Percentiles rank a stretch among this genome's conserved stretches.
Conservation (phyloP, 2,329 filamentous ascomycete species). For the Cercospora berteroae region DNA sequence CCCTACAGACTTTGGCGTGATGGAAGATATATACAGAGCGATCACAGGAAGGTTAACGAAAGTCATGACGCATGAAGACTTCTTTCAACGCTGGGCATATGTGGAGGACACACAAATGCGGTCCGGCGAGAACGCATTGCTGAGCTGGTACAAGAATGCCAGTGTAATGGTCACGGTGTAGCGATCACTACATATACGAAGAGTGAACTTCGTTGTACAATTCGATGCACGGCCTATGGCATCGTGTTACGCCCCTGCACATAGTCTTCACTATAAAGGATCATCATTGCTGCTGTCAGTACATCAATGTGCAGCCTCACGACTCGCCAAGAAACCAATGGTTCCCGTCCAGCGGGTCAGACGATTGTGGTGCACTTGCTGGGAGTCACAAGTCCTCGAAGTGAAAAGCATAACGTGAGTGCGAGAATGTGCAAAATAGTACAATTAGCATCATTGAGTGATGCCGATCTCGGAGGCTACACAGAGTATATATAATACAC, state of each 20-base stretch:
- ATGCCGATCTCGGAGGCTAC: neutral
- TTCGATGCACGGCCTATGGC: neutral
- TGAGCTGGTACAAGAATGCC: slow-evolving; percentile 94
- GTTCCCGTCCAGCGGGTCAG: neutral
- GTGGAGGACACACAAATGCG: slow-evolving; percentile 83
- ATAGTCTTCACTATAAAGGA: neutral
- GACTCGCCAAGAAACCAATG: neutral
- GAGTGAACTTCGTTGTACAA: neutral
- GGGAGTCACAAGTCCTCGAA: neutral
- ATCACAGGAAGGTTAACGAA: slow-evolving; percentile 89
- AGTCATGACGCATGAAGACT: slow-evolving; percentile 83
- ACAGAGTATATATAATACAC: neutral
- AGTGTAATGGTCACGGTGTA: slow-evolving; percentile 86
- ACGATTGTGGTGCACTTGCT: neutral
- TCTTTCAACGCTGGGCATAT: slow-evolving; percentile 85
- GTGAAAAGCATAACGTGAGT: neutral
- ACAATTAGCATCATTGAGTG: neutral
- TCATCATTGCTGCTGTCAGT: neutral
- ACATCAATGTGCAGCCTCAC: neutral
- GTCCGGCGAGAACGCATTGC: slow-evolving; percentile 88
- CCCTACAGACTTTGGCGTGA: slow-evolving; percentile 87
- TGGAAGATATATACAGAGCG: slow-evolving; percentile 88
- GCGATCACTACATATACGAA: neutral
- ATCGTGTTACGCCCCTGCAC: neutral
- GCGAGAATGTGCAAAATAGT: neutral